A percentile compares a stretch with the other conserved stretches of the same genome.
phyloP scores from a whole-genome alignment of 257 asterid genomes.

The Plantago major region DNA sequence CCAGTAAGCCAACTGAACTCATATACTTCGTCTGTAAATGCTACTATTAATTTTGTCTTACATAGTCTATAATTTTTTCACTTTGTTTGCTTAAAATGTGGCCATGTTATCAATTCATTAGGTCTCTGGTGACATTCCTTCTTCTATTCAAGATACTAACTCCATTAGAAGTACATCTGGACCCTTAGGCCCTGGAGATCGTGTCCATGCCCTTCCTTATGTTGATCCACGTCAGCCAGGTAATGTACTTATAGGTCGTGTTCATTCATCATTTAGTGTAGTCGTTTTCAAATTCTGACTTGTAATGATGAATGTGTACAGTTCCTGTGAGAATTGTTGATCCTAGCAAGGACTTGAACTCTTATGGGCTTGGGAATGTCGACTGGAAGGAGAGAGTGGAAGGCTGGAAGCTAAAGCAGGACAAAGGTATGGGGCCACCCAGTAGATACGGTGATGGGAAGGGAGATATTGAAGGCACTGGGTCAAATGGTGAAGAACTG shows the following conservation, averaged over 20 bases:
- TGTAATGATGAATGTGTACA: conserved; percentile 25
- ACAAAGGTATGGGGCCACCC: conserved; percentile 48
- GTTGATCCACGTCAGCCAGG: conserved; percentile 97
- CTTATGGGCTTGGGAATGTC: conserved; percentile 84
- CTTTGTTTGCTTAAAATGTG: neutral
- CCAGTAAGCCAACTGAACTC: conserved; percentile 40
- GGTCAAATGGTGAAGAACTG: conserved; percentile 70
- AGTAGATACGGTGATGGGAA: conserved; percentile 53
- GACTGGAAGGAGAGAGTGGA: conserved; percentile 98
- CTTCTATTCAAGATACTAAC: conserved; percentile 64
- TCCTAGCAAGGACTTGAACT: conserved; percentile 77
- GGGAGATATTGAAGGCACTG: conserved; percentile 68
- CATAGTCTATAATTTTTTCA: neutral
- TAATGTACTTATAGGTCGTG: conserved; percentile 12
- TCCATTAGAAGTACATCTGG: conserved; percentile 94
- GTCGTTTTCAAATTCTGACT: conserved; percentile 12
- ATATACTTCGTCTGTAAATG: neutral
- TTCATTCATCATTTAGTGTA: neutral
- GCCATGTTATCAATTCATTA: neutral
- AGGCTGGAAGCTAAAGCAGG: conserved; percentile 80
- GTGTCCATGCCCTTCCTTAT: conserved; percentile 61
- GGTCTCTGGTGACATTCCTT: conserved; percentile 86
- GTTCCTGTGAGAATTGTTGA: conserved; percentile 91
- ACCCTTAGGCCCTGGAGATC: conserved; percentile 91
- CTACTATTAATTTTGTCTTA: neutral